Evolutionary conservation across 2,329 filamentous ascomycete genomes (phyloP).

Genomic region (Apiospora rasikravindrae): DNA sequence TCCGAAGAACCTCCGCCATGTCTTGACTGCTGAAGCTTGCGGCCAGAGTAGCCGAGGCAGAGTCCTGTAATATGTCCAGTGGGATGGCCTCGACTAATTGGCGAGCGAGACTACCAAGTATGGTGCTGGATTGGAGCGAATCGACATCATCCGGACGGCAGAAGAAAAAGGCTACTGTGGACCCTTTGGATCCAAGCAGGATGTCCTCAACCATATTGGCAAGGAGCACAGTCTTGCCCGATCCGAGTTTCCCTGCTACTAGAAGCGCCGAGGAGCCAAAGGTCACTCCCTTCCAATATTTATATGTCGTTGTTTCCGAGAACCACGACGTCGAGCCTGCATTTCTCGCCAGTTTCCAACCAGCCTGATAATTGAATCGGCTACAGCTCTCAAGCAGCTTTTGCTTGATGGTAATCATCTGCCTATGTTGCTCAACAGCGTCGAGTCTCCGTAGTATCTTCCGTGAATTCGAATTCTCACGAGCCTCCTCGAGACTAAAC

Average conservation of each 20-base stretch:
- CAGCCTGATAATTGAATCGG: slow-evolving; percentile 43
- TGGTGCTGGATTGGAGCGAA: slow-evolving; percentile 15
- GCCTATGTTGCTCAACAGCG: background rate
- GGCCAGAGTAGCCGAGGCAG: too few relatives aligned
- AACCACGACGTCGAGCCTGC: slow-evolving; percentile 41
- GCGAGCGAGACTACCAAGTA: slow-evolving; percentile 25
- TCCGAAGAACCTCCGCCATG: too few relatives aligned
- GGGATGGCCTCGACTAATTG: slow-evolving; percentile 23
- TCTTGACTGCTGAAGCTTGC: too few relatives aligned
- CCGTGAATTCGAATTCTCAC: slow-evolving; percentile 7
- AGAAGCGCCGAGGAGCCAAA: too few relatives aligned
- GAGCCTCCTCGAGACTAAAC: slow-evolving; percentile 20
- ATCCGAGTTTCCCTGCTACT: slow-evolving; percentile 46
- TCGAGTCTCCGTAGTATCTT: background rate
- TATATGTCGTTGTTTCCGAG: slow-evolving; percentile 1
- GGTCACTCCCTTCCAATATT: too few relatives aligned
- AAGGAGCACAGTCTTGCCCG: slow-evolving; percentile 50
- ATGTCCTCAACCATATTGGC: slow-evolving; percentile 50
- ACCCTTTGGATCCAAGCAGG: slow-evolving; percentile 34
- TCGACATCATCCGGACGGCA: slow-evolving; percentile 26
- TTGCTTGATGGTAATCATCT: slow-evolving; percentile 25
- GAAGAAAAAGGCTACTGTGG: slow-evolving; percentile 41
- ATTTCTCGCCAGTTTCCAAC: slow-evolving; percentile 50
- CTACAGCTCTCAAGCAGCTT: slow-evolving; percentile 47
- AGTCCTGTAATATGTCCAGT: background rate